Evolutionary conservation across 129 eudicot species (phyloP).

Genomic region (Escallonia rubra): DNA sequence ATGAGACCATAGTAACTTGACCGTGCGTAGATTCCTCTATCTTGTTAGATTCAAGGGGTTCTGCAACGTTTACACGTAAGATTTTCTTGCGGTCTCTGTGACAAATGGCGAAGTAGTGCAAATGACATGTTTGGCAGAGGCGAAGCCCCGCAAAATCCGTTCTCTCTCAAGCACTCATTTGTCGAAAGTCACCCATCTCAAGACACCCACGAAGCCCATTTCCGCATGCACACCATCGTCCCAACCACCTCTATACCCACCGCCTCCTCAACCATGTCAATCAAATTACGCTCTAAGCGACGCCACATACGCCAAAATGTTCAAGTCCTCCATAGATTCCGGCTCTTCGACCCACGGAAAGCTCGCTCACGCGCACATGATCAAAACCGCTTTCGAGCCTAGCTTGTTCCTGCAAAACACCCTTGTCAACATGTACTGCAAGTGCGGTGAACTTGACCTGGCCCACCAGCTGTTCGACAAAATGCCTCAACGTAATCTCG

Average conservation of each 20-base stretch:
- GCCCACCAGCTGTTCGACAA: slow-evolving; percentile 39
- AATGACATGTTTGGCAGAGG: background rate
- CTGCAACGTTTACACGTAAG: no score
- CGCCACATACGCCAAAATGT: slow-evolving; percentile 25
- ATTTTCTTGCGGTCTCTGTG: no score
- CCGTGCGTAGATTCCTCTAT: no score
- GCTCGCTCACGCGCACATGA: slow-evolving; percentile 36
- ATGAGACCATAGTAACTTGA: no score
- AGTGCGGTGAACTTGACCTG: slow-evolving; percentile 22
- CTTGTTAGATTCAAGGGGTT: no score
- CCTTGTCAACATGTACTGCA: slow-evolving; percentile 39
- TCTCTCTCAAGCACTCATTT: slow-evolving; percentile 21
- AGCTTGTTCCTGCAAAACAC: slow-evolving; percentile 29
- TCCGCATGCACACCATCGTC: background rate
- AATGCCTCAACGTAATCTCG: slow-evolving; percentile 43
- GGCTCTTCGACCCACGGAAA: slow-evolving; percentile 26
- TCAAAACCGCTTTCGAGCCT: slow-evolving; percentile 32
- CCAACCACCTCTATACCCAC: background rate
- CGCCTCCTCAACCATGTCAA: background rate
- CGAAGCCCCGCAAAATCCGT: slow-evolving; percentile 25
- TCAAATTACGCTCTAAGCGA: slow-evolving; percentile 17
- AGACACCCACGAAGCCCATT: background rate
- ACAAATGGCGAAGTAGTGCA: no score
- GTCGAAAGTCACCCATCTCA: background rate
- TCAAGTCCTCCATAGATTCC: slow-evolving; percentile 28